phyloP scores from a whole-genome alignment of 2,329 filamentous ascomycete species.

The Fusarium sp. region DNA sequence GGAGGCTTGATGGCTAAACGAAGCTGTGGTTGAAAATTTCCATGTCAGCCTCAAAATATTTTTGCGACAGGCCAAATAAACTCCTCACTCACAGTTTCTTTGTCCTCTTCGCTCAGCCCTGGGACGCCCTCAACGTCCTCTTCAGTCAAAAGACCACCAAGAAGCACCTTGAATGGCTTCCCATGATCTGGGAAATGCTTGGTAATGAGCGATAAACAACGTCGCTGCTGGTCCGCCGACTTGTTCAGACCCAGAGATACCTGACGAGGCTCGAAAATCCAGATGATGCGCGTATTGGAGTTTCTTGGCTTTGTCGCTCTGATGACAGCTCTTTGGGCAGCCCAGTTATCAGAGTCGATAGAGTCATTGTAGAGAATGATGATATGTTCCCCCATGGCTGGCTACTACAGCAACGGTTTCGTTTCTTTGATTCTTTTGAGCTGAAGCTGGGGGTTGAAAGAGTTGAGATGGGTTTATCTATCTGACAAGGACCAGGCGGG shows the following conservation, averaged over 20 bases:
- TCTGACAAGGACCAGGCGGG: background rate
- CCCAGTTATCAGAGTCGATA: constrained; percentile 44
- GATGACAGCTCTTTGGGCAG: constrained; percentile 39
- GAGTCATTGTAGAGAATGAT: constrained; percentile 45
- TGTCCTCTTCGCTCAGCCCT: constrained; percentile 17
- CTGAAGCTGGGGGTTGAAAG: background rate
- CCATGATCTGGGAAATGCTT: constrained; percentile 26
- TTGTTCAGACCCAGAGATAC: constrained; percentile 37
- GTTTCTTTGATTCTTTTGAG: background rate
- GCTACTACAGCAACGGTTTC: background rate
- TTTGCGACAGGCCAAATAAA: background rate
- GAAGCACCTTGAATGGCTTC: constrained; percentile 36
- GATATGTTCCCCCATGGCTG: constrained; percentile 35
- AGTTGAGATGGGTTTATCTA: background rate
- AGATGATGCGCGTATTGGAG: constrained; percentile 31
- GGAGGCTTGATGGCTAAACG: constrained; percentile 31
- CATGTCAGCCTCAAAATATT: background rate
- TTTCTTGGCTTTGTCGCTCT: constrained; percentile 16
- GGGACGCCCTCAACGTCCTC: constrained; percentile 26
- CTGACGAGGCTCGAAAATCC: constrained; percentile 44
- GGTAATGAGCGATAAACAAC: constrained; percentile 31
- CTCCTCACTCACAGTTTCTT: constrained; percentile 26
- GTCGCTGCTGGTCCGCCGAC: constrained; percentile 25
- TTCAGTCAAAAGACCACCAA: constrained; percentile 37
- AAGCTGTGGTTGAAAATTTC: constrained; percentile 9